A percentile compares a stretch with the other conserved stretches of the same genome.
Conservation (phyloP, 768 basidiomycete species). For the Amanita pseudoporphyria region DNA sequence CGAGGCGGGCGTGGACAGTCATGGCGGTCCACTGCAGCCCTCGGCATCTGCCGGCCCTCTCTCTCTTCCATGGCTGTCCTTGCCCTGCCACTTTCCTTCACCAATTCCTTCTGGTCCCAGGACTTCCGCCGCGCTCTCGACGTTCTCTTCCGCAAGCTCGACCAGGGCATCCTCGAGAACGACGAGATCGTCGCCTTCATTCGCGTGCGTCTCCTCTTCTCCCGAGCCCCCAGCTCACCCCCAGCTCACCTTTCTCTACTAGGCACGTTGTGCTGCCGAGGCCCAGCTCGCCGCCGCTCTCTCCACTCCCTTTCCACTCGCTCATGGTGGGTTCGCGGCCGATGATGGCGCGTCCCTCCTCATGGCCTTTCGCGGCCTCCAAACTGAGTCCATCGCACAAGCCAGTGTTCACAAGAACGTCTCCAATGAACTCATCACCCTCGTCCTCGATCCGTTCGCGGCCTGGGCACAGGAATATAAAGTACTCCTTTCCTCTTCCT, state of each 20-base stretch:
- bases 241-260: constrained; percentile 6
- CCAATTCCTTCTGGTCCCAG: constrained; percentile 92
- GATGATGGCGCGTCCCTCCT: constrained; percentile 82
- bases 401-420: constrained; percentile 67
- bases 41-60: neutral
- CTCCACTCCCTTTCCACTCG: constrained; percentile 37
- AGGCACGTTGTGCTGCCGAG: constrained; percentile 73
- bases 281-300: constrained; percentile 51
- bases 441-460: constrained; percentile 75
- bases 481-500: constrained; percentile 25
- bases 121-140: constrained; percentile 83
- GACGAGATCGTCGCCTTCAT: constrained; percentile 79
- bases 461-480: constrained; percentile 72
- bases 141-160: constrained; percentile 63
- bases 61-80: constrained; percentile 86
- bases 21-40: constrained; percentile 21
- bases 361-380: constrained; percentile 72
- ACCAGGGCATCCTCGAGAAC: constrained; percentile 73
- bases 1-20: constrained; percentile 41
- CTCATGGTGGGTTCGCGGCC: constrained; percentile 44
- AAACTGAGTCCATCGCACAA: constrained; percentile 59
- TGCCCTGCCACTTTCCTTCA: constrained; percentile 81
- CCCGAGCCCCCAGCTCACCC: neutral
- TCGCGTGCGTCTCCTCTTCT: constrained; percentile 42
- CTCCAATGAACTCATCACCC: constrained; percentile 62